Percentiles rank a stretch among this genome's conserved stretches.
Conservation (phyloP, 345 rosid species). For the Eutrema heterophyllum region DNA sequence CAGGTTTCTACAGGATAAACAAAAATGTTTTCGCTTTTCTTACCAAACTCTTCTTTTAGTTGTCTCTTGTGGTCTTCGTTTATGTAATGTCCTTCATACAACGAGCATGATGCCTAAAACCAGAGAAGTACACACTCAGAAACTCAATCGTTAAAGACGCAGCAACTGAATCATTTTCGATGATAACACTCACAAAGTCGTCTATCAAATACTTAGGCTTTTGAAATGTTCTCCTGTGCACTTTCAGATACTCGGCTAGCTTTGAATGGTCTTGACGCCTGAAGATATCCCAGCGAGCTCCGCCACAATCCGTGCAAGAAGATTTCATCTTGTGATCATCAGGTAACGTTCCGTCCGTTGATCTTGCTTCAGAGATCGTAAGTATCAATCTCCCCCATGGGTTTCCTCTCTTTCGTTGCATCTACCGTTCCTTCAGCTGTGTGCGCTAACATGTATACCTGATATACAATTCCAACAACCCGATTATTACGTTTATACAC, state of each 20-base stretch:
- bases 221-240: background rate
- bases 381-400: background rate
- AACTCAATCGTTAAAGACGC: background rate
- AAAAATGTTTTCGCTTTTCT: background rate
- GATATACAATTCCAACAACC: too few relatives aligned
- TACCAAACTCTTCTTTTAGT: slow-evolving; percentile 7
- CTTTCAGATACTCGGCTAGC: background rate
- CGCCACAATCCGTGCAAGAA: background rate
- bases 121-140: background rate
- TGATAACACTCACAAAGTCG: slow-evolving; percentile 7
- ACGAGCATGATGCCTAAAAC: background rate
- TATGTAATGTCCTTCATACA: background rate
- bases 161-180: background rate
- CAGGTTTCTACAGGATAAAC: too few relatives aligned
- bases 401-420: background rate
- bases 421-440: background rate
- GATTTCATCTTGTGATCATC: background rate
- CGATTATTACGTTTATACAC: too few relatives aligned
- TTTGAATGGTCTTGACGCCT: background rate
- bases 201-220: background rate
- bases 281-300: slow-evolving; percentile 10
- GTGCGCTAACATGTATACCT: background rate
- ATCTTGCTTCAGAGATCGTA: background rate
- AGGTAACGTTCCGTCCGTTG: background rate
- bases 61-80: slow-evolving; percentile 7